These are phyloP conservation scores for Jatropha multifida DNA, from an alignment of 441 rosid species.

Conservation along the genomic window DNA sequence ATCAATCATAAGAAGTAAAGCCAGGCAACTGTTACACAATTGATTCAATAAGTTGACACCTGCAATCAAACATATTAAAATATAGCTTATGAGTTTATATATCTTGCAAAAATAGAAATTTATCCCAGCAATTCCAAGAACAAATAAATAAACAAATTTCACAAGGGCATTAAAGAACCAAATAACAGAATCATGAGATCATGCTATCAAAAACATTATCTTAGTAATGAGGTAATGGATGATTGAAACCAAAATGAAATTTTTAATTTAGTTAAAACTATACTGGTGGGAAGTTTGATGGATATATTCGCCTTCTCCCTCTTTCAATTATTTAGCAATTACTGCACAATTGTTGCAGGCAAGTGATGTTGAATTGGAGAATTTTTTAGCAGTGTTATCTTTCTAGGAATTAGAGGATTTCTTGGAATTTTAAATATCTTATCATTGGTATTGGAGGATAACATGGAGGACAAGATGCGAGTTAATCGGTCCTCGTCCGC, in stretches of 20 bases:
- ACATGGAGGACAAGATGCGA: not conserved
- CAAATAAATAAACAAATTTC: not conserved
- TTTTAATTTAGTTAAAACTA: too few species aligned
- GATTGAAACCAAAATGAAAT: slow-evolving; percentile 4
- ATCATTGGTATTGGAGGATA: not conserved
- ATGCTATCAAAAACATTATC: slow-evolving; percentile 3
- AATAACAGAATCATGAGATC: not conserved
- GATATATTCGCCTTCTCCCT: not conserved
- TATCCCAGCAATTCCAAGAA: not conserved
- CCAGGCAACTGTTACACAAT: not conserved
- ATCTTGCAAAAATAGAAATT: not conserved
- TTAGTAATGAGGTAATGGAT: not conserved
- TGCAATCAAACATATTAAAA: not conserved
- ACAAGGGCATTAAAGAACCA: not conserved
- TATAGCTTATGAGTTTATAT: not conserved
- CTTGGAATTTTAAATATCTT: not conserved
- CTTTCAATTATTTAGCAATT: not conserved
- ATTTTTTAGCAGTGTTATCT: not conserved
- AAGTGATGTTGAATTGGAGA: not conserved
- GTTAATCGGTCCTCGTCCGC: not conserved
- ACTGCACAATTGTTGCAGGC: not conserved
- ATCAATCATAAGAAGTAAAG: slow-evolving; percentile 2
- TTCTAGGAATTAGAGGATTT: not conserved
- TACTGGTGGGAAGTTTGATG: too few species aligned
- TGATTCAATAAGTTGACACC: not conserved